Conservation (phyloP, 106 monocot species). For the Acanthochlamys bracteata region DNA sequence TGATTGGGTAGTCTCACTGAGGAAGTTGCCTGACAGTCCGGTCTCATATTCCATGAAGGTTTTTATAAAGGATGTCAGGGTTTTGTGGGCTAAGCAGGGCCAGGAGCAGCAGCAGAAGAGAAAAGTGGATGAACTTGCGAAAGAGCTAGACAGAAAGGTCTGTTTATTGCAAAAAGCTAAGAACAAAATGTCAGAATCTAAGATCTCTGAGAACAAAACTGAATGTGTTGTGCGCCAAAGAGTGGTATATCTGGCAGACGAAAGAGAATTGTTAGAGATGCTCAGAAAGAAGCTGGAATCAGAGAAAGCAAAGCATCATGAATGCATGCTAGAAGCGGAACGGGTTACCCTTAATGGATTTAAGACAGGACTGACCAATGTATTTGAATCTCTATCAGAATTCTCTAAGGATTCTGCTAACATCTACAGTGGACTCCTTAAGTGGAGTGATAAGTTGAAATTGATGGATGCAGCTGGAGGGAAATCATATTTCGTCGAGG, state of each 20-base stretch:
- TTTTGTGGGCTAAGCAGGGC: slow-evolving; percentile 75
- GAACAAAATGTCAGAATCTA: slow-evolving; percentile 56
- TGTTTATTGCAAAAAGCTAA: slow-evolving; percentile 57
- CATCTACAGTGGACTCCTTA: slow-evolving; percentile 53
- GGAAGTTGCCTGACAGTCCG: slow-evolving; percentile 46
- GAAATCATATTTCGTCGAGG: slow-evolving; percentile 37
- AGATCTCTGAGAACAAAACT: slow-evolving; percentile 44
- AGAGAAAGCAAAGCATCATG: slow-evolving; percentile 75
- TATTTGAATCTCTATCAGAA: slow-evolving; percentile 60
- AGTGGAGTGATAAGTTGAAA: slow-evolving; percentile 24
- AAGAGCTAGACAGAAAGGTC: slow-evolving; percentile 59
- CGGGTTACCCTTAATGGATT: slow-evolving; percentile 69
- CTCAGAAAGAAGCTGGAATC: slow-evolving; percentile 45
- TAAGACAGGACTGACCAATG: slow-evolving; percentile 42
- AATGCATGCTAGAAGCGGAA: slow-evolving; percentile 70
- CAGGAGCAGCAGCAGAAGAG: slow-evolving; percentile 94
- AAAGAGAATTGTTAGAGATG: slow-evolving; percentile 44
- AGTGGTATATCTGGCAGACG: slow-evolving; percentile 51
- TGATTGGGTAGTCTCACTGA: slow-evolving; percentile 52
- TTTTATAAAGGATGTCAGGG: slow-evolving; percentile 47
- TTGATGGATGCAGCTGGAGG: slow-evolving; percentile 11
- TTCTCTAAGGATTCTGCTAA: slow-evolving; percentile 60
- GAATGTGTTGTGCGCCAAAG: slow-evolving; percentile 48
- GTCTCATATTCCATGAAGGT: slow-evolving; percentile 55
- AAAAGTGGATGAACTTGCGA: slow-evolving; percentile 71